Base-by-base conservation (phyloP, 1,139 yeast species). In the Pneumocystis oryctolagi region DNA sequence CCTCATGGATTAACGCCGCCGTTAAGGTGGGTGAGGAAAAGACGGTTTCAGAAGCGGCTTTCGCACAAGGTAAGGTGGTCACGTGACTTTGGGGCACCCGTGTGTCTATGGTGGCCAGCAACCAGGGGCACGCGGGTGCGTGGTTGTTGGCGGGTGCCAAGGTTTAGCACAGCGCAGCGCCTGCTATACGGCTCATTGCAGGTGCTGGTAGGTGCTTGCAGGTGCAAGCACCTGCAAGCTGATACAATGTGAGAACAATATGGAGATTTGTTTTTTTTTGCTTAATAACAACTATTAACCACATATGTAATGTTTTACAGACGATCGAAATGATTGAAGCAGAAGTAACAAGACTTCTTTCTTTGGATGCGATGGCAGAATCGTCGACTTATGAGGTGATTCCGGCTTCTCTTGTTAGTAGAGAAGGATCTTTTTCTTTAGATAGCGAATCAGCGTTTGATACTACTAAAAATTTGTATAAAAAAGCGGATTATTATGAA, bases 1-100 rank as follows among this genome's bases (percentile, higher is more conserved):
- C 82, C 81, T n/a, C 89, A 87, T 73, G 98, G 98, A 2, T 73
- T 92, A 35, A 82, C 94, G 0, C 84, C 88, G 1, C 96, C 97
- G 0, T 78, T 87, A 73, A 77, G 78, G 67, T 79, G 81, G 68
- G 82, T 80, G 6, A 72, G 79, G 25, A 79, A 80, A 66, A 74
- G 83, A 53, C 74, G 87, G 60, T 84, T 83, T 70, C 77, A 83
- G 39, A 78, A 77, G 66, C 74, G 82, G 31, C 75, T 79, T 63
- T 77, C 80, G 59, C 76, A 78, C 63, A 75, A 76, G 30, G 62
- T 60, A 42, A 16, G n/a, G n/a, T n/a, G n/a, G n/a, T n/a, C n/a
- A n/a, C n/a, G n/a, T n/a, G n/a, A n/a, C n/a, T n/a, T n/a, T n/a
- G n/a, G n/a, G n/a, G n/a, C n/a, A n/a, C n/a, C n/a, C n/a, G n/a